A percentile compares a stretch with the other conserved stretches of the same genome.
phyloP scores from a whole-genome alignment of 2,329 filamentous ascomycete genomes.

The Sclerotinia glacialis region DNA sequence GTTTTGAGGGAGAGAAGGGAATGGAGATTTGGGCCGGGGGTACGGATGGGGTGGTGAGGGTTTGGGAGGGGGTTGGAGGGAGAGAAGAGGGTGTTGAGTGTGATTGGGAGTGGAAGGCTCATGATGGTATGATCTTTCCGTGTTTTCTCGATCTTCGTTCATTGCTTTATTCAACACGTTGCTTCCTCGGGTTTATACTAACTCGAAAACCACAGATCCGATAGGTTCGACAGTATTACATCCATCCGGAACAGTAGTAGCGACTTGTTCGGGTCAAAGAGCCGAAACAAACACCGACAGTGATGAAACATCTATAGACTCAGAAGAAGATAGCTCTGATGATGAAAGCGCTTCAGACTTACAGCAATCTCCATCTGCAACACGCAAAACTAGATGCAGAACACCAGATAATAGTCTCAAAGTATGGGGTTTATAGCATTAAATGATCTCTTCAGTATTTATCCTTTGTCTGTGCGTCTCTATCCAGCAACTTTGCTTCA shows the following conservation, averaged over 20 bases:
- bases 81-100: slow-evolving; percentile 42
- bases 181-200: not conserved
- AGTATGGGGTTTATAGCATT: slow-evolving; percentile 45
- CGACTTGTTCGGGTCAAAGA: slow-evolving; percentile 40
- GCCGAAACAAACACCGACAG: slow-evolving; percentile 20
- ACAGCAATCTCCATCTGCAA: not conserved
- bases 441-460: not conserved
- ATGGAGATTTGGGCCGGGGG: slow-evolving; percentile 64
- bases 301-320: slow-evolving; percentile 22
- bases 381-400: slow-evolving; percentile 5
- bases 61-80: slow-evolving; percentile 57
- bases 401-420: slow-evolving; percentile 46
- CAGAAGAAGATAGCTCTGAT: slow-evolving; percentile 20
- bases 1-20: slow-evolving; percentile 49
- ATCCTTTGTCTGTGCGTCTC: not conserved
- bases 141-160: not conserved
- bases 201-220: slow-evolving; percentile 31
- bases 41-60: slow-evolving; percentile 51
- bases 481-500: not conserved
- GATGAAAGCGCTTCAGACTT: slow-evolving; percentile 10
- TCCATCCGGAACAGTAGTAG: slow-evolving; percentile 38
- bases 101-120: slow-evolving; percentile 38
- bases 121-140: slow-evolving; percentile 34
- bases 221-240: slow-evolving; percentile 38
- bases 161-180: not conserved